phyloP scores from a whole-genome alignment of 768 basidiomycete genomes.

The Scleroderma citrinum region DNA sequence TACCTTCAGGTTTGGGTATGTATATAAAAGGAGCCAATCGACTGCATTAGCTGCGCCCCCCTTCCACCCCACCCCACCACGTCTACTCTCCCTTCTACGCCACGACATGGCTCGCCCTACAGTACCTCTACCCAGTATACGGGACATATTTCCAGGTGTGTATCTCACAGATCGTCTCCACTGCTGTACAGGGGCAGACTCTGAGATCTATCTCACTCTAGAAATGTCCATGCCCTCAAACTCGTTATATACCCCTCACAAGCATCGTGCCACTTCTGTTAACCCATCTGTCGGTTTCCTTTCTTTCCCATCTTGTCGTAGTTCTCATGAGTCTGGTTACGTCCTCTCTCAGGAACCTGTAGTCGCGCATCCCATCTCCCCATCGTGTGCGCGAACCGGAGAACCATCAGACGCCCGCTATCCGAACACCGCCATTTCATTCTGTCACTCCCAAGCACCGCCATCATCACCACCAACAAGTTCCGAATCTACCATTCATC shows the following conservation, averaged over 20 bases:
- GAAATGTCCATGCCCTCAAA: constrained; percentile 19
- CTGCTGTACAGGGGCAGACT: neutral
- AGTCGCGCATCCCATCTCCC: neutral
- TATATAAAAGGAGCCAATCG: neutral
- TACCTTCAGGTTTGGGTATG: too few species aligned
- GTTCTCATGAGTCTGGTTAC: neutral
- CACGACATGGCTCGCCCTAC: constrained; percentile 19
- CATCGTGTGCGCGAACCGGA: neutral
- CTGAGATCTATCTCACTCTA: constrained; percentile 3
- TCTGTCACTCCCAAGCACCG: constrained; percentile 5
- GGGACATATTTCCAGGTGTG: constrained; percentile 52
- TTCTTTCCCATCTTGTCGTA: neutral
- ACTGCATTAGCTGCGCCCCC: neutral
- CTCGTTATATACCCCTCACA: neutral
- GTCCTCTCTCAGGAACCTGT: neutral
- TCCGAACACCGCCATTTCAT: neutral
- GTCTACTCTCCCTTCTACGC: constrained; percentile 1
- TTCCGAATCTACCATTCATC: constrained; percentile 20
- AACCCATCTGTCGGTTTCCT: constrained; percentile 6
- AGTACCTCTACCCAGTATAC: constrained; percentile 43
- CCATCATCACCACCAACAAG: constrained; percentile 23
- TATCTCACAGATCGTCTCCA: neutral
- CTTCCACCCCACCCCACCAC: constrained; percentile 5
- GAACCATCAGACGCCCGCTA: neutral
- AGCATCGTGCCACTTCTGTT: neutral